These are phyloP conservation scores for Stachybotrys elegans DNA, from an alignment of 2,329 filamentous ascomycete species.

Conservation along the genomic window DNA sequence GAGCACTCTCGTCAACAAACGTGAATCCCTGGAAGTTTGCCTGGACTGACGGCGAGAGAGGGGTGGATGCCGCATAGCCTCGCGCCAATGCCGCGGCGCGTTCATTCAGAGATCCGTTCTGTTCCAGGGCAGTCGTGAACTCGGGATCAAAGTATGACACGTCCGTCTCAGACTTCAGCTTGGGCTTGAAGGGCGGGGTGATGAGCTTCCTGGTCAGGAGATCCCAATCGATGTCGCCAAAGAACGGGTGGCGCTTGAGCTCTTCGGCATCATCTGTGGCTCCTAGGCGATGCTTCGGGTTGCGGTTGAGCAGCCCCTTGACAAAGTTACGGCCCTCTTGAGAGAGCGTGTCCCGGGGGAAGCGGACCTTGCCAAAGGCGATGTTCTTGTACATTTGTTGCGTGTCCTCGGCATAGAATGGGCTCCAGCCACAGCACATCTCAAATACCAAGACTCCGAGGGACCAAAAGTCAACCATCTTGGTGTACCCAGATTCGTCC, in stretches of 20 bases:
- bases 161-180: slow-evolving; percentile 91
- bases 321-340: slow-evolving; percentile 96
- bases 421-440: slow-evolving; percentile 99
- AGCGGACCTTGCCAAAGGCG: slow-evolving; percentile 95
- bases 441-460: slow-evolving; percentile 96
- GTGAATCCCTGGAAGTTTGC: slow-evolving; percentile 98
- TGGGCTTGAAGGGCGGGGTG: slow-evolving; percentile 95
- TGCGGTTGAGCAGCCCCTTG: slow-evolving; percentile 93
- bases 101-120: slow-evolving; percentile 83
- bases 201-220: slow-evolving; percentile 85
- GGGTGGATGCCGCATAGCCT: slow-evolving; percentile 84
- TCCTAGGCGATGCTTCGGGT: slow-evolving; percentile 90
- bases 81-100: slow-evolving; percentile 81
- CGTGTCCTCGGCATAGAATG: slow-evolving; percentile 97
- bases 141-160: slow-evolving; percentile 98
- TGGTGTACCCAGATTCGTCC: slow-evolving; percentile 96
- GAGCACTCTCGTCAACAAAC: slow-evolving; percentile 94
- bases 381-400: slow-evolving; percentile 99
- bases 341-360: slow-evolving; percentile 89
- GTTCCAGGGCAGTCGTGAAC: slow-evolving; percentile 91
- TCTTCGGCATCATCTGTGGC: slow-evolving; percentile 89
- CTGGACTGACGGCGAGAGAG: slow-evolving; percentile 90
- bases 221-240: slow-evolving; percentile 89
- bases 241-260: slow-evolving; percentile 91
- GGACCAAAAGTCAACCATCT: slow-evolving; percentile 99